phyloP scores from a whole-genome alignment of 2,329 filamentous ascomycete genomes.

The Cercospora nicotianae region DNA sequence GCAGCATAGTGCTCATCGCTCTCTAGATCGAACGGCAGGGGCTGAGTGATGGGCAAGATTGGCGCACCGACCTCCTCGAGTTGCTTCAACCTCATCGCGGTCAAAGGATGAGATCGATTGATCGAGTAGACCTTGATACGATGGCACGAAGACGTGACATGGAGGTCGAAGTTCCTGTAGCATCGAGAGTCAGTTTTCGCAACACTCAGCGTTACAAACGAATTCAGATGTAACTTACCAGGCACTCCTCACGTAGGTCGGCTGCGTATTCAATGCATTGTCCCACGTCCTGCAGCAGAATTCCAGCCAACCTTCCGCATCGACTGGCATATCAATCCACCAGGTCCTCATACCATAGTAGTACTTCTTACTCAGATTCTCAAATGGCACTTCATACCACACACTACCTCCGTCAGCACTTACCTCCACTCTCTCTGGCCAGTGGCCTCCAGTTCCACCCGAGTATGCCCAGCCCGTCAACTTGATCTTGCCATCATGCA shows the following conservation, averaged over 20 bases:
- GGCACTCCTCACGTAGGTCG: slow-evolving; percentile 45
- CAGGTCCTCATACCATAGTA: slow-evolving; percentile 66
- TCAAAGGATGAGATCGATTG: slow-evolving; percentile 54
- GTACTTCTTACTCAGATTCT: slow-evolving; percentile 63
- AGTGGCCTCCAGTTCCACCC: slow-evolving; percentile 42
- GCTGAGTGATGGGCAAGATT: slow-evolving; percentile 57
- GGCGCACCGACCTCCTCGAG: slow-evolving; percentile 51
- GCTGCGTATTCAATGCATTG: slow-evolving; percentile 50
- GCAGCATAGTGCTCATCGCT: slow-evolving; percentile 51
- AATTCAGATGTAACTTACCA: slow-evolving; percentile 37
- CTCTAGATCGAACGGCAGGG: slow-evolving; percentile 53
- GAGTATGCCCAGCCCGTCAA: slow-evolving; percentile 52
- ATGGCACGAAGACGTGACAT: slow-evolving; percentile 64
- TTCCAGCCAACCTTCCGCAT: slow-evolving; percentile 51
- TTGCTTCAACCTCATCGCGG: slow-evolving; percentile 52
- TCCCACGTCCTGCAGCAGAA: slow-evolving; percentile 49
- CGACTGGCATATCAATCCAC: slow-evolving; percentile 62
- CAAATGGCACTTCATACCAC: slow-evolving; percentile 63
- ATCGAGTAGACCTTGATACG: slow-evolving; percentile 63
- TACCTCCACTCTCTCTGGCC: slow-evolving; percentile 63
- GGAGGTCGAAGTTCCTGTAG: slow-evolving; percentile 62
- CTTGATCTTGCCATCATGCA: slow-evolving; percentile 60
- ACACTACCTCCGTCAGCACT: slow-evolving; percentile 62
- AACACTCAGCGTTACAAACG: not conserved
- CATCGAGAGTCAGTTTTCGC: slow-evolving; percentile 10